Evolutionary conservation across 2,329 filamentous ascomycete species (phyloP).

Genomic region (Scytalidium sp.): DNA sequence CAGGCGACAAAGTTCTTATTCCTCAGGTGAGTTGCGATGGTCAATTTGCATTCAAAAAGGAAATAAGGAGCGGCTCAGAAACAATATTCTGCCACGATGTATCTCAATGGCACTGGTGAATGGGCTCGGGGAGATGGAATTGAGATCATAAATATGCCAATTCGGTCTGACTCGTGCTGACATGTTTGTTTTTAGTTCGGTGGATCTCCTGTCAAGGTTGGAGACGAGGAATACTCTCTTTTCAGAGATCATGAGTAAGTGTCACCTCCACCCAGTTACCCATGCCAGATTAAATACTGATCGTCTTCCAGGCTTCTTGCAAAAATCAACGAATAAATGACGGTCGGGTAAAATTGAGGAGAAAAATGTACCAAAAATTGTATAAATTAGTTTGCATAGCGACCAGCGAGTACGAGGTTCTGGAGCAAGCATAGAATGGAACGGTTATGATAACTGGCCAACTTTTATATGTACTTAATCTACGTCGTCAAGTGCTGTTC

Average conservation of each 20-base stretch:
- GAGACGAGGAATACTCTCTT: slow-evolving; percentile 92
- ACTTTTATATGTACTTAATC: not conserved
- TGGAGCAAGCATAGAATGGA: not conserved
- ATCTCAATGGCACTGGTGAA: too few relatives aligned
- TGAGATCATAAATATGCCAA: not conserved
- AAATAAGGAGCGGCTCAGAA: slow-evolving; percentile 11
- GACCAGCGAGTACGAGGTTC: not conserved
- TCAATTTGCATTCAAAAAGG: slow-evolving; percentile 14
- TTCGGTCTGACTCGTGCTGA: slow-evolving; percentile 20
- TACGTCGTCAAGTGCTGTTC: not conserved
- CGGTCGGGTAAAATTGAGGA: not conserved
- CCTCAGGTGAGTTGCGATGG: slow-evolving; percentile 66
- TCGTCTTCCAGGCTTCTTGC: slow-evolving; percentile 77
- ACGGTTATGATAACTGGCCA: not conserved
- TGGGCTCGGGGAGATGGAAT: not conserved
- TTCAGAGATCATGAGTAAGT: slow-evolving; percentile 98
- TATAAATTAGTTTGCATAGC: not conserved
- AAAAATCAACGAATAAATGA: slow-evolving; percentile 93
- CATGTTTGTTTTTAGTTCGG: slow-evolving; percentile 62
- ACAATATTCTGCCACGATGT: too few relatives aligned
- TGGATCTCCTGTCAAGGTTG: slow-evolving; percentile 93
- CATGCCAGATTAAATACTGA: slow-evolving; percentile 2
- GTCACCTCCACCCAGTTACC: not conserved
- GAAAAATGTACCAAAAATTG: not conserved
- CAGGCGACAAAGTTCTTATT: slow-evolving; percentile 92